These are phyloP conservation scores for Keithomyces neogunnii DNA, from an alignment of 2,329 filamentous ascomycete species.

Conservation along the genomic window DNA sequence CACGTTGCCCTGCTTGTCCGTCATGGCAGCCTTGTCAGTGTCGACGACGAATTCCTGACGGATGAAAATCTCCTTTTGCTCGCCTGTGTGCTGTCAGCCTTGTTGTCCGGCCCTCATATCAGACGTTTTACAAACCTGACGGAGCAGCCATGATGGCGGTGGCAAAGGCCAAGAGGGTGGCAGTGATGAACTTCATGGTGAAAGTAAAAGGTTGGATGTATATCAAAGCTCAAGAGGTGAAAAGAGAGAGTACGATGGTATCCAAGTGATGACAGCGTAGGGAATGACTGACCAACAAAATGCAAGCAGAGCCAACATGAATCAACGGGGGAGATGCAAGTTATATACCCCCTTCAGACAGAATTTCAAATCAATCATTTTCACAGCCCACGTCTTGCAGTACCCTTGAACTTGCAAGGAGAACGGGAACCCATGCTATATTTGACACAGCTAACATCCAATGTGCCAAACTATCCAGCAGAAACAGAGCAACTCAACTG, in stretches of 20 bases:
- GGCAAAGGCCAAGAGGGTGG: slow-evolving; percentile 38
- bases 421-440: too few species aligned
- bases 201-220: background rate
- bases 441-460: background rate
- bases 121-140: slow-evolving; percentile 16
- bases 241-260: too few species aligned
- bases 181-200: slow-evolving; percentile 46
- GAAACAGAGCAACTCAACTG: too few species aligned
- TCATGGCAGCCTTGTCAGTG: slow-evolving; percentile 36
- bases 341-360: too few species aligned
- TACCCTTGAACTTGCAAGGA: too few species aligned
- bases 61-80: background rate
- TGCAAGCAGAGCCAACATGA: too few species aligned
- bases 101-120: background rate
- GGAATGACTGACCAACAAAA: background rate
- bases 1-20: slow-evolving; percentile 34
- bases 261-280: background rate
- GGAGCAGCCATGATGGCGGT: slow-evolving; percentile 35
- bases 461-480: background rate
- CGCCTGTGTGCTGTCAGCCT: background rate
- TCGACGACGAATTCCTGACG: slow-evolving; percentile 10
- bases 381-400: too few species aligned
- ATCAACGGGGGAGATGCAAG: too few species aligned
- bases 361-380: too few species aligned
- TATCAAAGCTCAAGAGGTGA: too few species aligned